Percentiles rank a stretch among this genome's conserved stretches.
Evolutionary conservation across 202 grass and related monocot genomes (phyloP).

Genomic region (Zizania palustris): DNA sequence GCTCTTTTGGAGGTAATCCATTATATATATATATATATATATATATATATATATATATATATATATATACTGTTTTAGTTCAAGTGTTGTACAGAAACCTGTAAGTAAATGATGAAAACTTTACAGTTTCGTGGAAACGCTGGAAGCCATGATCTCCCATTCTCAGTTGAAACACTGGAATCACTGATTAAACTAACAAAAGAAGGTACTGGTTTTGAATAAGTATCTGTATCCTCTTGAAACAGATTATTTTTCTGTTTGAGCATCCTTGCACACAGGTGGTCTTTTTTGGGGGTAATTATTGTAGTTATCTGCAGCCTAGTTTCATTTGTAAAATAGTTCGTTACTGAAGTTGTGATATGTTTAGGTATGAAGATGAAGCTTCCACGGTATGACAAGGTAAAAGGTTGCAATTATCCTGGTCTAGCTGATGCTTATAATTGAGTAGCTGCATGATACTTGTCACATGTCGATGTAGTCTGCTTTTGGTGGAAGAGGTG

Average conservation of each 20-base stretch:
- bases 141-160: conserved; percentile 93
- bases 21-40: conserved; percentile 7
- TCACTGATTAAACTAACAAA: conserved; percentile 81
- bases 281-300: not conserved
- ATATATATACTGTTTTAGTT: conserved; percentile 25
- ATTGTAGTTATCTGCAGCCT: conserved; percentile 14
- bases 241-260: conserved; percentile 39
- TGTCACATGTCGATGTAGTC: conserved; percentile 65
- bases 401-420: conserved; percentile 63
- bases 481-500: conserved; percentile 90
- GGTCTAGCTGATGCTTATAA: conserved; percentile 37
- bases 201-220: conserved; percentile 61
- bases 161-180: conserved; percentile 80
- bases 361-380: conserved; percentile 93
- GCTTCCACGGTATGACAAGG: conserved; percentile 95
- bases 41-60: not conserved
- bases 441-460: conserved; percentile 46
- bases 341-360: conserved; percentile 38
- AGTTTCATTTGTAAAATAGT: conserved; percentile 28
- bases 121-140: conserved; percentile 95
- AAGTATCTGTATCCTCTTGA: conserved; percentile 26
- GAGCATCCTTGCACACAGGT: not conserved
- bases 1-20: conserved; percentile 74
- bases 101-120: conserved; percentile 45
- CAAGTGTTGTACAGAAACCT: conserved; percentile 40